Base-by-base conservation (phyloP, 1,284 basidiomycete species). In the Anthracocystis panici-leucophaei region DNA sequence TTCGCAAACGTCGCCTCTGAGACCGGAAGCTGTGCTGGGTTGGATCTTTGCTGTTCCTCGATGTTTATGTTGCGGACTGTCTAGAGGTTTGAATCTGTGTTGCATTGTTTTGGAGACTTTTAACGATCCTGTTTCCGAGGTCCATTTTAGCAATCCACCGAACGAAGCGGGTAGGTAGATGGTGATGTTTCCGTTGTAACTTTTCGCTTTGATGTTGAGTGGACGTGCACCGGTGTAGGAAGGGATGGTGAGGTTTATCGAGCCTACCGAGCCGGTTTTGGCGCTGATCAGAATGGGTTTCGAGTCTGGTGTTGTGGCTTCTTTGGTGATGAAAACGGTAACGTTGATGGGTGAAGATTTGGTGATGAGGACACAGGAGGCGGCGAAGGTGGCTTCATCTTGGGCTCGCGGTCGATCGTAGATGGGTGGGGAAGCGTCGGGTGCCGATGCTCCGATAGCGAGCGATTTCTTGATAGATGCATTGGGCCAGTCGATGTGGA, bases 401-500 rank as follows among this genome's bases (percentile, higher is more conserved):
- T 71, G 31, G 2, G 25, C 23, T 0, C 23, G 54, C 2, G 80
- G 80, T 51, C 74, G 63, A 51, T 82, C 78, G 63, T 71, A 82
- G 29, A 80, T 61, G 1, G 80, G 80, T 2, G 80, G 78, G 1
- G 29, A 40, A 8, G 66, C 61, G 27, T 80, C 76, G 2, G 64
- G 71, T 6, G 75, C 71, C 5, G 66, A 66, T 3, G 76, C 58
- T 0, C 80, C 80, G 40, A 82, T 80, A 5, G 70, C 57, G 18
- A 70, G 64, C n/a, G 56, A 60, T 58, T 79, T 79, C 33, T 80
- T 80, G 74, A 82, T 80, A n/a, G 77, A 65, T 0, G 69, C 54
- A 23, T 66, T 65, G 6, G 79, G 79, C 79, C 79, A 81, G 50
- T 79, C 77, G 54, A 81, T 77, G 48, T 63, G 64, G 41, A 81